Percentiles rank a stretch among this genome's conserved stretches.
These are phyloP conservation scores for Serendipita vermifera DNA, from an alignment of 768 basidiomycete species.

Conservation along the genomic window DNA sequence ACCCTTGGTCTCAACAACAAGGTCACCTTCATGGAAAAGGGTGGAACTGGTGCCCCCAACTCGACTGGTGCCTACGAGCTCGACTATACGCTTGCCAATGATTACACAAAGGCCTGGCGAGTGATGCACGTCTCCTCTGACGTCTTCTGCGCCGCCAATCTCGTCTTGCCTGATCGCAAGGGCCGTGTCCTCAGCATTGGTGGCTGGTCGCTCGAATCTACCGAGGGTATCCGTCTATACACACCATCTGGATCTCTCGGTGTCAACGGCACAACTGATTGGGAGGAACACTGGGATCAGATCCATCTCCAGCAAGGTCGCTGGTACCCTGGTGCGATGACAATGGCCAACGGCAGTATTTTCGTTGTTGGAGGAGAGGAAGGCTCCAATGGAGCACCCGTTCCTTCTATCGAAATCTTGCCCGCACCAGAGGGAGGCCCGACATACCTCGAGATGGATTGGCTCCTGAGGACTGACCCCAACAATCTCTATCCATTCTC, in stretches of 20 bases:
- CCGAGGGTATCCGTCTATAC: conserved; percentile 60
- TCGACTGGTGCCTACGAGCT: conserved; percentile 71
- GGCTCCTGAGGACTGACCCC: conserved; percentile 48
- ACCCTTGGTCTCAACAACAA: conserved; percentile 52
- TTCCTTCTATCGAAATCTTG: conserved; percentile 53
- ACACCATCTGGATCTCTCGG: not conserved
- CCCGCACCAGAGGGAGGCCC: conserved; percentile 32
- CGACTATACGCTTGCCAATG: conserved; percentile 43
- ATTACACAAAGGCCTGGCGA: conserved; percentile 45
- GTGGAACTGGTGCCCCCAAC: conserved; percentile 49
- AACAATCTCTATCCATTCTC: conserved; percentile 74
- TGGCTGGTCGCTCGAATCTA: conserved; percentile 56
- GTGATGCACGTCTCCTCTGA: conserved; percentile 64
- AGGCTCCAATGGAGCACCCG: conserved; percentile 54
- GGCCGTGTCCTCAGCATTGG: conserved; percentile 33
- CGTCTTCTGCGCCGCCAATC: conserved; percentile 54
- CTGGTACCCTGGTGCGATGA: conserved; percentile 59
- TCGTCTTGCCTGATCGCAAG: conserved; percentile 62
- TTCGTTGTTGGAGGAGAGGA: conserved; percentile 63
- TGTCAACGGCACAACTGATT: conserved; percentile 56
- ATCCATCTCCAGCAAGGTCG: conserved; percentile 52
- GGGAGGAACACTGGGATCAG: conserved; percentile 55
- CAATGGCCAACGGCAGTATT: conserved; percentile 61
- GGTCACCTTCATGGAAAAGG: conserved; percentile 66
- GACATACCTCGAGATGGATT: conserved; percentile 4